Conservation (phyloP, 2,329 filamentous ascomycete genomes). For the Pestalotiopsis sp. region DNA sequence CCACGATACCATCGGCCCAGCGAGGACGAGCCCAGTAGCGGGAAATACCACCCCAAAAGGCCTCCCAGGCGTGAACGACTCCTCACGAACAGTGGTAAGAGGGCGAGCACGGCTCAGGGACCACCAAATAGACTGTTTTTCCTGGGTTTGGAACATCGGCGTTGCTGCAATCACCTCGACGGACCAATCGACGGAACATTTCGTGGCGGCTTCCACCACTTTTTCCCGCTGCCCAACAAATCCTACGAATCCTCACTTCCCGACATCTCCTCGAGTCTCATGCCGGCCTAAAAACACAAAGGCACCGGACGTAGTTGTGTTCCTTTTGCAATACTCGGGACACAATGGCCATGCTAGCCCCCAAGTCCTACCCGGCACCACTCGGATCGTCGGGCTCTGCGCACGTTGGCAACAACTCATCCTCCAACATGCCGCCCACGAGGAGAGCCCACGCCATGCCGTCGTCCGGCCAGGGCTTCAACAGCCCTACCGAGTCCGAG, state of each 20-base stretch:
- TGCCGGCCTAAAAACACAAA: conserved; percentile 20
- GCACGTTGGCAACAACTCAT: conserved; percentile 47
- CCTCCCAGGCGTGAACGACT: background rate
- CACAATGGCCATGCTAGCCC: conserved; percentile 76
- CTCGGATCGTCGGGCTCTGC: conserved; percentile 47
- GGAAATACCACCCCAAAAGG: background rate
- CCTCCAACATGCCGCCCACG: conserved; percentile 51
- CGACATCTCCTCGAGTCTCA: conserved; percentile 10
- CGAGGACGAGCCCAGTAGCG: background rate
- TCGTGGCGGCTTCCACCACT: background rate
- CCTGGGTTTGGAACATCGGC: background rate
- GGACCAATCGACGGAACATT: background rate
- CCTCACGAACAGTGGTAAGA: background rate
- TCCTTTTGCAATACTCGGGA: conserved; percentile 9
- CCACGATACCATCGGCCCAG: background rate
- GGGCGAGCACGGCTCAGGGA: background rate
- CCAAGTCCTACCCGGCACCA: conserved; percentile 69
- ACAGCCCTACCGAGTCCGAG: conserved; percentile 88
- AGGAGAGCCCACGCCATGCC: conserved; percentile 54
- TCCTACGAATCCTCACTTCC: background rate
- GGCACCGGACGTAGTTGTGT: conserved; percentile 2
- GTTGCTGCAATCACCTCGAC: background rate
- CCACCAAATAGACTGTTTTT: background rate
- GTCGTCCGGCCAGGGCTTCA: conserved; percentile 59
- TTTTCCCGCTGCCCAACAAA: background rate